Conservation (phyloP, 2,329 filamentous ascomycete genomes). For the Verticillium tricorpus region DNA sequence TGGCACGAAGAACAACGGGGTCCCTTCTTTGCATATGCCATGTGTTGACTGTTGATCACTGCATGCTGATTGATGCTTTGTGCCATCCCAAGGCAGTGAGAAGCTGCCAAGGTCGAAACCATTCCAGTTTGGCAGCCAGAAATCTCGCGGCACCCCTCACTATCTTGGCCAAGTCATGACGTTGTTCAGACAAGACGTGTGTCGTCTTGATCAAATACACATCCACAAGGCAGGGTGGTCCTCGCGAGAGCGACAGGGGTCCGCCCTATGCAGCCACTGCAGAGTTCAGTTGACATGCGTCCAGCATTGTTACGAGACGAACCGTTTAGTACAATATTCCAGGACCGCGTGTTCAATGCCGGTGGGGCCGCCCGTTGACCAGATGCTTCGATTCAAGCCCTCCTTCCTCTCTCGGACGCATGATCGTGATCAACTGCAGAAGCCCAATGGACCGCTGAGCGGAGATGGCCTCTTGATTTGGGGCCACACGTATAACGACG, state of each 20-base stretch:
- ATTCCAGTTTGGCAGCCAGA: not conserved
- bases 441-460: not conserved
- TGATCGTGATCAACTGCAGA: not conserved
- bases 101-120: not conserved
- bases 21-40: too few relatives aligned
- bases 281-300: not conserved
- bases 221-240: not conserved
- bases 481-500: not conserved
- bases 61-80: not conserved
- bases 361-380: not conserved
- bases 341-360: not conserved
- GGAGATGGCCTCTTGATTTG: conserved; percentile 1
- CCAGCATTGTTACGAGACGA: not conserved
- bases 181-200: not conserved
- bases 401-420: not conserved
- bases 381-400: not conserved
- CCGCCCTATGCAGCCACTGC: not conserved
- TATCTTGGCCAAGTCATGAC: not conserved
- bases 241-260: not conserved
- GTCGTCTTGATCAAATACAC: not conserved
- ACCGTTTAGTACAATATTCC: not conserved
- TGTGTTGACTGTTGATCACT: not conserved
- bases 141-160: too few relatives aligned
- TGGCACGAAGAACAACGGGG: too few relatives aligned
- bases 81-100: not conserved